A percentile compares a stretch with the other conserved stretches of the same genome.
phyloP scores from a whole-genome alignment of 2,329 filamentous ascomycete genomes.

The Pestalotiopsis sp. region DNA sequence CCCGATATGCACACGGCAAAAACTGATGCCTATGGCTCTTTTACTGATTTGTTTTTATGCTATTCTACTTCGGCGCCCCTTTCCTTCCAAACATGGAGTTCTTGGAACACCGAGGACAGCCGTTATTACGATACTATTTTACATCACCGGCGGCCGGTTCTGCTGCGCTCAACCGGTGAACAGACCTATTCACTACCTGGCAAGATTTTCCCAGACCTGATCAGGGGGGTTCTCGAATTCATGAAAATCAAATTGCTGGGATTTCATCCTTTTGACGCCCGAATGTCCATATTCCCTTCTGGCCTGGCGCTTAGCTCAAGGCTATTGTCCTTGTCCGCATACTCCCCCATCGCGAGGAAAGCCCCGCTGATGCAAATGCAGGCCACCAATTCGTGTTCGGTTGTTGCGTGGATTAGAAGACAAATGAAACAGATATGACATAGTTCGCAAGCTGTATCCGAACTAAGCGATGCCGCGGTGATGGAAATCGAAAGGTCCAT shows the following conservation, averaged over 20 bases:
- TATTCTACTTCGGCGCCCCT: neutral
- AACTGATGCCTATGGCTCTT: neutral
- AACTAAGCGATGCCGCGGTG: neutral
- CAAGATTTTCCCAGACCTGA: neutral
- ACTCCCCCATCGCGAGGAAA: neutral
- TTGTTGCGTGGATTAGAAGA: slow-evolving; percentile 3
- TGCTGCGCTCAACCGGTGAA: neutral
- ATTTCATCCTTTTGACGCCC: slow-evolving; percentile 10
- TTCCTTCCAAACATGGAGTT: neutral
- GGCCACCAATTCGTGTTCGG: neutral
- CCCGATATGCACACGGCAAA: neutral
- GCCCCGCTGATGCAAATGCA: slow-evolving; percentile 8
- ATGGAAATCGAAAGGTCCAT: neutral
- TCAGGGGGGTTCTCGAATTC: neutral
- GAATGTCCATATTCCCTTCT: slow-evolving; percentile 13
- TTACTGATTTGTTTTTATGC: neutral
- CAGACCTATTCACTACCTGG: neutral
- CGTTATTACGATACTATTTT: neutral
- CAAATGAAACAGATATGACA: slow-evolving; percentile 8
- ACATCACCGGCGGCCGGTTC: neutral
- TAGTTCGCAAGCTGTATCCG: neutral
- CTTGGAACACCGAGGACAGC: neutral
- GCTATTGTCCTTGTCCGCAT: neutral
- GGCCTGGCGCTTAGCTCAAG: neutral
- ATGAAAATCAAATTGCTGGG: slow-evolving; percentile 1